A percentile compares a stretch with the other conserved stretches of the same genome.
phyloP scores from a whole-genome alignment of 345 rosid species.

The Gossypioides kirkii region DNA sequence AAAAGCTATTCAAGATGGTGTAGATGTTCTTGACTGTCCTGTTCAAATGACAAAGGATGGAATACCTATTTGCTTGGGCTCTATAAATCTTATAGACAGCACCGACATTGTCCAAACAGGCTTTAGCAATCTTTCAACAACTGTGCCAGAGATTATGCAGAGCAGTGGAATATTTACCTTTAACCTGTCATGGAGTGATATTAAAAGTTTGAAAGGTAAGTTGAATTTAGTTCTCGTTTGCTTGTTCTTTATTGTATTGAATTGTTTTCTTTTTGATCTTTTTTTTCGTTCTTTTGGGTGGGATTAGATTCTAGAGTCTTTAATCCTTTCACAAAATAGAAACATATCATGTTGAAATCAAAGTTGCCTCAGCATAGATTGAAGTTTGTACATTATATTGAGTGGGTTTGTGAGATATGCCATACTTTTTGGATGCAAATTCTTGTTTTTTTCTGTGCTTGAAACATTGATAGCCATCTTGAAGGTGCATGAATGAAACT shows the following conservation, averaged over 20 bases:
- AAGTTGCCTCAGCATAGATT: background rate
- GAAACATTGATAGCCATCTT: background rate
- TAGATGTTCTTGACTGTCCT: conserved; percentile 73
- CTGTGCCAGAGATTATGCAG: conserved; percentile 36
- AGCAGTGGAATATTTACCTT: conserved; percentile 54
- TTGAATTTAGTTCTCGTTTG: conserved; percentile 19
- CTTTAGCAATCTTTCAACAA: conserved; percentile 31
- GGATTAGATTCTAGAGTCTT: background rate
- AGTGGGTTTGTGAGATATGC: background rate
- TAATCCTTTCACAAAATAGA: background rate
- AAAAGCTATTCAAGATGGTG: conserved; percentile 66
- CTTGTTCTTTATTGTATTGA: conserved; percentile 3
- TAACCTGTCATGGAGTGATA: conserved; percentile 60
- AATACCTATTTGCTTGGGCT: conserved; percentile 56
- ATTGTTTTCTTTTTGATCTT: background rate
- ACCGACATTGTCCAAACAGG: conserved; percentile 37
- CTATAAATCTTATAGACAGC: conserved; percentile 53
- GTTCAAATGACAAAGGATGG: conserved; percentile 81
- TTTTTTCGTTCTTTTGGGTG: background rate
- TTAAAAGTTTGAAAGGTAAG: conserved; percentile 63
- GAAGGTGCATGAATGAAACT: background rate
- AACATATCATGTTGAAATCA: background rate
- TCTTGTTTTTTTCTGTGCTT: background rate
- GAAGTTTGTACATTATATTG: background rate
- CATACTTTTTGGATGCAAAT: background rate